A percentile compares a stretch with the other conserved stretches of the same genome.
These are phyloP conservation scores for Monosporascus sp. DNA, from an alignment of 2,329 filamentous ascomycete species.

Conservation along the genomic window DNA sequence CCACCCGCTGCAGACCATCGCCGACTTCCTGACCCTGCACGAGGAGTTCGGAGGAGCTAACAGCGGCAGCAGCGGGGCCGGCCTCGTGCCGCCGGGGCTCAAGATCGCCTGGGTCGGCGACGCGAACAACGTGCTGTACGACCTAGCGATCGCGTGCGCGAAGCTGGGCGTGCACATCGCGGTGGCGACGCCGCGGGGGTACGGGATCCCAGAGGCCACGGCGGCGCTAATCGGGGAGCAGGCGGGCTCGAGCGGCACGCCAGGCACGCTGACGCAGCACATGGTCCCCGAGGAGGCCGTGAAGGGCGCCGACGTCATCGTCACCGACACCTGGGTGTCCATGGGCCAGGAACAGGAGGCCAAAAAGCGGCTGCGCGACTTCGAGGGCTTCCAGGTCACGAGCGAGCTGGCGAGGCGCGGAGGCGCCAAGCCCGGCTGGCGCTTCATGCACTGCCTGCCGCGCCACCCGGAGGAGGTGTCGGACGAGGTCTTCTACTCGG, in stretches of 20 bases:
- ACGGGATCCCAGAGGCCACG: slow-evolving; percentile 75
- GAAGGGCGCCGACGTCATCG: slow-evolving; percentile 79
- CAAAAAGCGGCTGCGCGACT: slow-evolving; percentile 70
- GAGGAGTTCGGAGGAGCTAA: slow-evolving; percentile 61
- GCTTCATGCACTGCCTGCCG: slow-evolving; percentile 97
- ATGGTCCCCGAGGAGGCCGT: slow-evolving; percentile 78
- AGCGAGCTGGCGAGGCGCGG: slow-evolving; percentile 75
- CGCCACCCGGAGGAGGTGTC: slow-evolving; percentile 88
- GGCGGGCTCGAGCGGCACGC: slow-evolving; percentile 47
- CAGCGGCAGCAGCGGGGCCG: slow-evolving; percentile 26
- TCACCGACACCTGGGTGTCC: slow-evolving; percentile 96
- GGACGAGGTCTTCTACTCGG: slow-evolving; percentile 90
- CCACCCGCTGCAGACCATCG: slow-evolving; percentile 90
- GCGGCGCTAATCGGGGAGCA: slow-evolving; percentile 64
- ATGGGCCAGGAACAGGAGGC: slow-evolving; percentile 95
- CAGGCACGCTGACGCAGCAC: slow-evolving; percentile 69
- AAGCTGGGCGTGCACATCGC: slow-evolving; percentile 84
- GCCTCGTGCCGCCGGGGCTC: slow-evolving; percentile 69
- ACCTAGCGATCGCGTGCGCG: slow-evolving; percentile 79
- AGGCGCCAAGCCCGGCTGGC: slow-evolving; percentile 84
- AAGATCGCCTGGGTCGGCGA: slow-evolving; percentile 97
- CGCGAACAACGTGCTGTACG: slow-evolving; percentile 94
- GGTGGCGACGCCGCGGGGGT: slow-evolving; percentile 81
- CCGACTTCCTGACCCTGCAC: slow-evolving; percentile 86
- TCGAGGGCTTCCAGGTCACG: slow-evolving; percentile 88